phyloP scores from a whole-genome alignment of 306 rosid genomes.

The Malus sylvestris region DNA sequence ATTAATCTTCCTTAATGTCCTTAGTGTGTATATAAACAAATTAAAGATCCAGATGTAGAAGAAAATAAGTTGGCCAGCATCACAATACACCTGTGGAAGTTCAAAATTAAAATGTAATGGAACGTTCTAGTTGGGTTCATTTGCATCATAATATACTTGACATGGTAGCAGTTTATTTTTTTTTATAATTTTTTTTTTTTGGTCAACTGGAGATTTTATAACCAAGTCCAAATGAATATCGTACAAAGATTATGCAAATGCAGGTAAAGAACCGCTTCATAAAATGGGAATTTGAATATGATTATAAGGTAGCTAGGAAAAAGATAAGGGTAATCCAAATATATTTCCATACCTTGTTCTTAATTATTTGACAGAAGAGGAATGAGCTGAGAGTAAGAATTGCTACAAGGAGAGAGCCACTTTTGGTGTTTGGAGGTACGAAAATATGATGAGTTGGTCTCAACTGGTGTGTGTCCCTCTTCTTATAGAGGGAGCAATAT shows the following conservation, averaged over 20 bases:
- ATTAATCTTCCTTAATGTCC: neutral
- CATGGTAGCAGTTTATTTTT: too few relatives aligned
- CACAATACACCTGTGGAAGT: neutral
- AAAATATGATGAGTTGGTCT: neutral
- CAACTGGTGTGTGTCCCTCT: constrained; percentile 20
- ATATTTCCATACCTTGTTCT: neutral
- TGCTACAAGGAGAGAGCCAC: neutral
- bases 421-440: neutral
- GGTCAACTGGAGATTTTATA: too few relatives aligned
- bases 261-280: neutral
- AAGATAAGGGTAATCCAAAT: neutral
- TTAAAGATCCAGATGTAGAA: neutral
- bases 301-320: neutral
- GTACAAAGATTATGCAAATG: neutral
- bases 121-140: neutral
- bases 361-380: neutral
- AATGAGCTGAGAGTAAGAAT: neutral
- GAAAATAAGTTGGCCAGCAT: neutral
- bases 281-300: too few relatives aligned
- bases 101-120: neutral
- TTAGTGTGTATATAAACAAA: neutral
- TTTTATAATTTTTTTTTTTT: too few relatives aligned
- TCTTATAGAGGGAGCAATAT: constrained; percentile 30
- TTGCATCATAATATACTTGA: neutral
- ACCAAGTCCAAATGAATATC: too few relatives aligned